Percentiles rank a stretch among this genome's conserved stretches.
These are phyloP conservation scores for Nepenthes alata DNA, from an alignment of 179 eudicot genomes.

Conservation along the genomic window DNA sequence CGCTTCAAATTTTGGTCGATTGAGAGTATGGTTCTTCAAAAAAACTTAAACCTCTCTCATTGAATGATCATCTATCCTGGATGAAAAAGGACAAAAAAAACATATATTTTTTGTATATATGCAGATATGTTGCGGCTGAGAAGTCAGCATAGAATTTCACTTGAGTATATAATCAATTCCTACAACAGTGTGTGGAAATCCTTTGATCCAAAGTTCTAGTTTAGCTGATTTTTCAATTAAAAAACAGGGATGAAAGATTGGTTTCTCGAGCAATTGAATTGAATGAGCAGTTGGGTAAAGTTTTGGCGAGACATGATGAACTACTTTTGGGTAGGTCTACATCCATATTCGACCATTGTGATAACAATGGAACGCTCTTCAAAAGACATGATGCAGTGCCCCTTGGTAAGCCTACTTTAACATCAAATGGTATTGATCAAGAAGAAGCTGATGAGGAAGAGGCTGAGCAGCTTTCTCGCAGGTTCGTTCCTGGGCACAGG, in stretches of 20 bases:
- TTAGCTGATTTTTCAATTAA: neutral
- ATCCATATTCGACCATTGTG: constrained; percentile 13
- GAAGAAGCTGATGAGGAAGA: constrained; percentile 73
- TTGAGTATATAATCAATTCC: no score
- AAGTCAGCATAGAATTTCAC: no score
- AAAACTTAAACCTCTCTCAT: no score
- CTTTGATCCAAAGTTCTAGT: neutral
- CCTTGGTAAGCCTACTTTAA: constrained; percentile 29
- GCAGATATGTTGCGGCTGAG: no score
- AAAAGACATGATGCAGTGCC: constrained; percentile 32
- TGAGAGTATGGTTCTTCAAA: no score
- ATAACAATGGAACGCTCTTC: constrained; percentile 18
- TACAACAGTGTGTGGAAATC: no score
- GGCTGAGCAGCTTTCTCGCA: constrained; percentile 76
- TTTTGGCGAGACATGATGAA: constrained; percentile 62
- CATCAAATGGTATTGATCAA: constrained; percentile 25
- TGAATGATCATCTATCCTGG: no score
- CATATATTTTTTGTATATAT: no score
- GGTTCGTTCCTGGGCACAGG: constrained; percentile 26
- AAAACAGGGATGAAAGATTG: constrained; percentile 59
- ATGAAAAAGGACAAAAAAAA: no score
- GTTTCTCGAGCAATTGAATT: constrained; percentile 73
- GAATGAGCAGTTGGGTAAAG: constrained; percentile 68
- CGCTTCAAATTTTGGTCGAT: no score
- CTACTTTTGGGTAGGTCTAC: constrained; percentile 26